Percentiles rank a stretch among this genome's conserved stretches.
Evolutionary conservation across 2,329 filamentous ascomycete genomes (phyloP).

Genomic region (Annulohypoxylon truncatum): DNA sequence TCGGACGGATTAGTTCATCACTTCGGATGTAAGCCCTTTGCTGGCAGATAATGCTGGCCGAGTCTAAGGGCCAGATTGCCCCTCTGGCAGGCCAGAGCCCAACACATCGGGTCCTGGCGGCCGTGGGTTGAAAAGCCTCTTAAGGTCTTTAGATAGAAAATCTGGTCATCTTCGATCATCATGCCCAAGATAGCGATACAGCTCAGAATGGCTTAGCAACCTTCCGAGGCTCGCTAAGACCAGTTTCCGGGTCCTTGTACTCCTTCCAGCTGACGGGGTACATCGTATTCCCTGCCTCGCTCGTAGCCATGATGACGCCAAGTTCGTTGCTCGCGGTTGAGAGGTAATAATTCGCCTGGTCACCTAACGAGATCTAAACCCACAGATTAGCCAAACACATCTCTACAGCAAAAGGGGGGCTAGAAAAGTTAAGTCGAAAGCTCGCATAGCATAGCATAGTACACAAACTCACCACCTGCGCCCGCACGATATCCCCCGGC

Average conservation of each 20-base stretch:
- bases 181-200: background rate
- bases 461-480: constrained; percentile 76
- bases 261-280: constrained; percentile 95
- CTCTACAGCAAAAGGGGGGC: background rate
- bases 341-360: constrained; percentile 96
- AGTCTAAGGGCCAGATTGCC: background rate
- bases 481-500: constrained; percentile 91
- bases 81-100: background rate
- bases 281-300: constrained; percentile 90
- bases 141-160: background rate
- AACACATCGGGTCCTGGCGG: background rate
- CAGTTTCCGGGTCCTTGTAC: constrained; percentile 85
- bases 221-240: constrained; percentile 82
- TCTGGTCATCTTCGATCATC: background rate
- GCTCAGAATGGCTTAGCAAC: constrained; percentile 90
- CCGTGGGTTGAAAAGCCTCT: background rate
- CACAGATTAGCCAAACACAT: constrained; percentile 9
- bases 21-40: background rate
- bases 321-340: constrained; percentile 91
- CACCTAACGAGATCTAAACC: constrained; percentile 82
- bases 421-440: background rate
- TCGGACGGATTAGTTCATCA: background rate
- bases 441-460: no score
- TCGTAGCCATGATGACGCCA: constrained; percentile 92
- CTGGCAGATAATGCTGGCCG: background rate